Conservation (phyloP, 2,329 filamentous ascomycete species). For the Diaporthe citri region DNA sequence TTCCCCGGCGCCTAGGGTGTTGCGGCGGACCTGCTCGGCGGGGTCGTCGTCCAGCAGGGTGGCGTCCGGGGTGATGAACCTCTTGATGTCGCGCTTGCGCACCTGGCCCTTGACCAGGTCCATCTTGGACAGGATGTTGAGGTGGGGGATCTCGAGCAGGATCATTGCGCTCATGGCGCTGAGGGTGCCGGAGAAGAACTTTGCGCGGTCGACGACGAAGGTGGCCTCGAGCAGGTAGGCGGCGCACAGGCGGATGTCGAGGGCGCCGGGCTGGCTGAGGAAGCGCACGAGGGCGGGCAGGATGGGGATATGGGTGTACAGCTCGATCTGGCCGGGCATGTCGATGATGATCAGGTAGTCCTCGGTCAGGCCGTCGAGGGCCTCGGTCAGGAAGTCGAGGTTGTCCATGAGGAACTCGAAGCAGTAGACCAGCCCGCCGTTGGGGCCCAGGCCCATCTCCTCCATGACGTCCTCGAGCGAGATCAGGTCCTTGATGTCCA, state of each 20-base stretch:
- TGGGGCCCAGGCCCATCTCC: conserved; percentile 89
- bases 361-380: conserved; percentile 87
- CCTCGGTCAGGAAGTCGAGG: conserved; percentile 89
- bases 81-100: conserved; percentile 86
- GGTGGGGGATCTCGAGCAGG: conserved; percentile 95
- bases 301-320: conserved; percentile 97
- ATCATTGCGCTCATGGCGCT: conserved; percentile 99
- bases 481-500: conserved; percentile 96
- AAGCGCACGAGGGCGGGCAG: conserved; percentile 86
- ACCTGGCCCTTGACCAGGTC: conserved; percentile 93
- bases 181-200: conserved; percentile 96
- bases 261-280: conserved; percentile 80
- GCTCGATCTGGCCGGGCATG: conserved; percentile 98
- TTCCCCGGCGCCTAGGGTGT: conserved; percentile 60
- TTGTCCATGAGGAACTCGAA: conserved; percentile 97
- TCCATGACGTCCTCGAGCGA: conserved; percentile 97
- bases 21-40: conserved; percentile 60
- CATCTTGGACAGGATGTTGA: conserved; percentile 98
- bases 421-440: conserved; percentile 94
- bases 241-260: conserved; percentile 93
- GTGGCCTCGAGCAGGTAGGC: conserved; percentile 95
- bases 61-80: conserved; percentile 89
- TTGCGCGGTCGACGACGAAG: conserved; percentile 94
- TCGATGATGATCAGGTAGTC: conserved; percentile 98
- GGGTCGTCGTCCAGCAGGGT: conserved; percentile 86